These are phyloP conservation scores for Silene conica DNA, from an alignment of 148 eudicot genomes.

Conservation along the genomic window DNA sequence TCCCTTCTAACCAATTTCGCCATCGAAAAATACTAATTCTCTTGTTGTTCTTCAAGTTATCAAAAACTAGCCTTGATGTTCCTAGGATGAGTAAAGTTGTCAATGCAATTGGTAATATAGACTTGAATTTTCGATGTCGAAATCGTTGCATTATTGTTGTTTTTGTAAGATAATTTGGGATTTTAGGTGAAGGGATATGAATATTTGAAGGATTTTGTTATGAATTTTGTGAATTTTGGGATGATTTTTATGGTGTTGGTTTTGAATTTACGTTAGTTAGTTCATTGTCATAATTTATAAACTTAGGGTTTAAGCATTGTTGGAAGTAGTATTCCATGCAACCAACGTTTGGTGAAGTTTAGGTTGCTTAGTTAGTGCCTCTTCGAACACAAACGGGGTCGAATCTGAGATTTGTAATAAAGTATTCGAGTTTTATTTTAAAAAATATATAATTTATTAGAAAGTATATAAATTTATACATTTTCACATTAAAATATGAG, in stretches of 20 bases:
- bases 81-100: constrained; percentile 61
- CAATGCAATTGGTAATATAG: constrained; percentile 59
- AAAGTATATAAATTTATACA: no score
- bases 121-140: constrained; percentile 37
- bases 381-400: no score
- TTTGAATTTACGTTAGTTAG: constrained; percentile 7
- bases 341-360: constrained; percentile 57
- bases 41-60: constrained; percentile 43
- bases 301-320: constrained; percentile 43
- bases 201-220: no score
- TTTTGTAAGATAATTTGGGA: neutral
- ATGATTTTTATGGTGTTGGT: neutral
- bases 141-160: constrained; percentile 43
- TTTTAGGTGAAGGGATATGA: neutral
- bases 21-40: constrained; percentile 21
- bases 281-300: constrained; percentile 11
- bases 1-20: constrained; percentile 33
- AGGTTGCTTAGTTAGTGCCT: no score
- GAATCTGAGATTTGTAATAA: no score
- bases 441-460: no score
- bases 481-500: no score
- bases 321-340: constrained; percentile 26
- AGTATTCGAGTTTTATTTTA: no score
- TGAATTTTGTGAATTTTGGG: neutral
- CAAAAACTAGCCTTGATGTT: constrained; percentile 46